Conservation (phyloP, 23 red algal species). For the Gracilaria gracilis region DNA sequence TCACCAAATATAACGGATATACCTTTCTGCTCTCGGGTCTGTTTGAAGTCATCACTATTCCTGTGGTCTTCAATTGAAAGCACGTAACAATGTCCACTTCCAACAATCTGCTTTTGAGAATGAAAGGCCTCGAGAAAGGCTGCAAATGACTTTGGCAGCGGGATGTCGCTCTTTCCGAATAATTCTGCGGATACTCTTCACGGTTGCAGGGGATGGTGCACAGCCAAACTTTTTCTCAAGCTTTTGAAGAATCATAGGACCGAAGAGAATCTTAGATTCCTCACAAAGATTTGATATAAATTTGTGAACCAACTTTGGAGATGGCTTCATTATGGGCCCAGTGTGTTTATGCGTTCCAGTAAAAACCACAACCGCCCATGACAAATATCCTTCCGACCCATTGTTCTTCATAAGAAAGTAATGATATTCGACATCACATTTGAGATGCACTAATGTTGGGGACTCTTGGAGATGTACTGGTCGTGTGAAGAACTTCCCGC, state of each 20-base stretch:
- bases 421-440: background rate
- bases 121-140: background rate
- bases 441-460: background rate
- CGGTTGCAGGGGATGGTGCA: background rate
- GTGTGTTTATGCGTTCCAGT: background rate
- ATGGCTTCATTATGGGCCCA: background rate
- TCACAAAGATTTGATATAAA: background rate
- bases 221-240: background rate
- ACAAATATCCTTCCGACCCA: background rate
- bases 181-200: background rate
- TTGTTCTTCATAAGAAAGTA: background rate
- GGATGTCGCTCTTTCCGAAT: background rate
- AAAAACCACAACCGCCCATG: background rate
- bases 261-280: background rate
- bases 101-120: background rate
- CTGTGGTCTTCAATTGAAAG: background rate
- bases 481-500: background rate
- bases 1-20: slow-evolving; percentile 5
- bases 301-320: background rate
- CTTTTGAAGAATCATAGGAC: background rate
- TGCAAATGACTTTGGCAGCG: background rate
- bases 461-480: background rate
- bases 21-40: background rate
- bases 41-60: background rate
- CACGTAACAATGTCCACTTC: background rate